Base-by-base conservation (phyloP, 2,329 filamentous ascomycete species). In the Talaromyces piceae region DNA sequence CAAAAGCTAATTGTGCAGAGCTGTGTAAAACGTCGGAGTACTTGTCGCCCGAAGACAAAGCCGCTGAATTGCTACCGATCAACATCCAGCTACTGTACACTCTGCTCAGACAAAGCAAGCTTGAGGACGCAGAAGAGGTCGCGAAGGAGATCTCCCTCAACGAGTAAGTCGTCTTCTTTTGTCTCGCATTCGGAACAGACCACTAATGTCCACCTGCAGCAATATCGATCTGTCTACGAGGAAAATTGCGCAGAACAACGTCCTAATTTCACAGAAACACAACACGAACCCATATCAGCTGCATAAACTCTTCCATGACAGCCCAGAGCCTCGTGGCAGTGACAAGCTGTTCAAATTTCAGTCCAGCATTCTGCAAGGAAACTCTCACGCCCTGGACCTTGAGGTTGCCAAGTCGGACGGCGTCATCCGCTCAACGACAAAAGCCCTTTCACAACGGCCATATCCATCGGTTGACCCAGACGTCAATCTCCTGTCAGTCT, bases 31-130 rank as follows among this genome's bases (percentile, higher is more conserved):
- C 77, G 23, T 72, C 79, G 12, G 77, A 81, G 41, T 80, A 84
- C 41, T 67, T 84, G 47, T 74, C 74, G 3, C 77, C 80, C 1
- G 77, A 79, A 52, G 81, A 84, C 52, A 82, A 80, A 64, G 67
- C 70, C 47, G 75, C 76, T 3, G 82, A 85, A 61, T 57, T 83
- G 41, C 65, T 83, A 20, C 80, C 81, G 0, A 84, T 85, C 55
- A 68, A 72, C 2, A 75, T 82, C 12, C 82, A 84, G 64, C 76
- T 82, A 56, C 66, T 83, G 41, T 84, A 82, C 61, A 77, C 84
- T 3, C 64, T 83, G 26, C 70, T 75, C 30, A 72, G 72, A 50
- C 67, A 78, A 59, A 80, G 78, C 9, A 80, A 78, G 60, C 63
- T 66, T 5, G 74, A 79, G 26, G 78, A 84, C 58, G 80, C 80